Base-by-base conservation (phyloP, 148 eudicot species). In the Fallopia convolvulus region DNA sequence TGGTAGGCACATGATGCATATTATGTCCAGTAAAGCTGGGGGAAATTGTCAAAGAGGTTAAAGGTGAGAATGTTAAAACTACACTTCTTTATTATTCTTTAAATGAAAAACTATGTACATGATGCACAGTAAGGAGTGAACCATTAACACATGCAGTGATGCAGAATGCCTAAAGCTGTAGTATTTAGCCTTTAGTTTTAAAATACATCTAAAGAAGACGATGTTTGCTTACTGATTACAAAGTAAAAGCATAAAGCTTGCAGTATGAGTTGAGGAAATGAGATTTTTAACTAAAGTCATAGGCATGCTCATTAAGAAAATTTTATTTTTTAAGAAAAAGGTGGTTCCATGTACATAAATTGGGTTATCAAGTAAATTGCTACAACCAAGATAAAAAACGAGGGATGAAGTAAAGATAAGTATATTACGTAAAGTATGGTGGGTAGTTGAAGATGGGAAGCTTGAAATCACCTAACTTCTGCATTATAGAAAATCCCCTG, bases 371-470 rank as follows among this genome's bases (percentile, higher is more conserved):
- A 60, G 33, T 23, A 60, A 60, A 53, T 21, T 60, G 36, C n/a
- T 15, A 52, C 44, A 68, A 4, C 47, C 30, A 81, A 74, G 33
- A 75, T 53, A 30, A 26, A 26, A 49, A 46, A 21, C 17, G 65
- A 30, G 75, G 76, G 8, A 61, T 3, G 74, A 84, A 49, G 32
- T 18, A 74, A 48, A 20, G 58, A 48, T 44, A 44, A 20, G 5
- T 68, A 21, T 61, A 70, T 81, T 92, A 94, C 98, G 98, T 94
- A 88, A 92, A 94, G 76, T 92, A 90, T 1, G 98, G 98, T n/a
- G 96, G 98, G 70, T 94, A 92, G 80, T 94, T 90, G 86, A 92
- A 94, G 91, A 94, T 89, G 70, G 98, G 98, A 82, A 92, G 89
- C 91, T 90, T 94, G 81, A 89, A 89, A 80, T 94, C 96, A 74